These are phyloP conservation scores for Eimeria acervulina DNA, from an alignment of 169 alveolate species.

Conservation along the genomic window DNA sequence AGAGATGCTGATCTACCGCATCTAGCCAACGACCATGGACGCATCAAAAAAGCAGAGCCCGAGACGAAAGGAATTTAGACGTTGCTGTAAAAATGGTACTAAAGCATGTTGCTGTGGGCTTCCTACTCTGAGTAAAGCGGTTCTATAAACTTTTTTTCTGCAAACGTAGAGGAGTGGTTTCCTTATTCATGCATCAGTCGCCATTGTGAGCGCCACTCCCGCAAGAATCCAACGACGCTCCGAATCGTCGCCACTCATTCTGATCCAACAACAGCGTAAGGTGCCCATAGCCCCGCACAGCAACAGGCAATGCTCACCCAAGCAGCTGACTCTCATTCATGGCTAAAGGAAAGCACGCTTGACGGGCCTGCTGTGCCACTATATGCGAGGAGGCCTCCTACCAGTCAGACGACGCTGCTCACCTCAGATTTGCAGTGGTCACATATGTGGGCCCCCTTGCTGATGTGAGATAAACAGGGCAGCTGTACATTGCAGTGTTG, in stretches of 20 bases:
- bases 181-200: constrained; percentile 78
- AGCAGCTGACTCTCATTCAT: not conserved
- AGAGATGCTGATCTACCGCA: not conserved
- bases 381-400: not conserved
- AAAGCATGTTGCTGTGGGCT: not conserved
- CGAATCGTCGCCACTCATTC: constrained; percentile 89
- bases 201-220: constrained; percentile 96
- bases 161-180: not conserved
- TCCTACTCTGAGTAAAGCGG: not conserved
- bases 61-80: not conserved
- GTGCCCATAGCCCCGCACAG: not conserved
- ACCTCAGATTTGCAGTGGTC: constrained; percentile 84
- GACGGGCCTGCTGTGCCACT: not conserved
- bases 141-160: not conserved
- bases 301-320: constrained; percentile 72
- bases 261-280: constrained; percentile 87
- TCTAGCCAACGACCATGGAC: not conserved
- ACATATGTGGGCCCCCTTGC: constrained; percentile 95
- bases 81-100: not conserved
- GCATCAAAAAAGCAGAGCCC: no score
- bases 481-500: constrained; percentile 92
- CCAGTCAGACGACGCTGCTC: not conserved
- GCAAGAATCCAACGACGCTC: constrained; percentile 95
- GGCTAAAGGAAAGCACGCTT: not conserved
- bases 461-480: constrained; percentile 96